These are phyloP conservation scores for Durotheca rogersii DNA, from an alignment of 495 filamentous ascomycete genomes.

Conservation along the genomic window DNA sequence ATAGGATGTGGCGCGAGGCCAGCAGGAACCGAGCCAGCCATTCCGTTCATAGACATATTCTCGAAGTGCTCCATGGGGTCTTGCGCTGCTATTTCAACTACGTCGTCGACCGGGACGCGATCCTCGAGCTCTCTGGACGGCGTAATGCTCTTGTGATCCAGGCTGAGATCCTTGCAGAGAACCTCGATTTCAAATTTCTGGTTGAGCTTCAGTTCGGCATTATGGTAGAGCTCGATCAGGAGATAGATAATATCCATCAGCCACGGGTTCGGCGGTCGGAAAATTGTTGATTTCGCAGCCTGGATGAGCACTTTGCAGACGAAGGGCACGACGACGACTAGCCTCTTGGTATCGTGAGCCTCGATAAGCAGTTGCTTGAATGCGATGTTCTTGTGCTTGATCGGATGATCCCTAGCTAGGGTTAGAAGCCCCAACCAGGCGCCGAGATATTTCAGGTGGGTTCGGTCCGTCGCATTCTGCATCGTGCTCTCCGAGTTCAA, in stretches of 20 bases:
- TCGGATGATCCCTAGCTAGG: conserved; percentile 89
- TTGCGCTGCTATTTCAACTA: conserved; percentile 46
- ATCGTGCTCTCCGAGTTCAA: conserved; percentile 86
- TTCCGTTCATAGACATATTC: conserved; percentile 69
- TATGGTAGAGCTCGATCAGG: conserved; percentile 87
- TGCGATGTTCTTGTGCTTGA: conserved; percentile 94
- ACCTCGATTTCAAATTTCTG: conserved; percentile 98
- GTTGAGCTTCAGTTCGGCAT: conserved; percentile 89
- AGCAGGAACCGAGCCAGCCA: conserved; percentile 65
- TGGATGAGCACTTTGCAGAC: conserved; percentile 91
- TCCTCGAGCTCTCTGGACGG: conserved; percentile 78
- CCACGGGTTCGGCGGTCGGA: conserved; percentile 95
- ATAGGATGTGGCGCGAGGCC: conserved; percentile 73
- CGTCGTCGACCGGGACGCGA: conserved; percentile 66
- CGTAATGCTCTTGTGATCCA: conserved; percentile 84
- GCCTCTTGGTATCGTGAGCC: conserved; percentile 82
- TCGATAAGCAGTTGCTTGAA: conserved; percentile 95
- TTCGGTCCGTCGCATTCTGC: conserved; percentile 74
- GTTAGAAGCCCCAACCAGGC: conserved; percentile 93
- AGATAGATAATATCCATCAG: conserved; percentile 88
- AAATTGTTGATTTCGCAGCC: conserved; percentile 80
- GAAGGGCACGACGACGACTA: conserved; percentile 91
- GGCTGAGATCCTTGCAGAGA: conserved; percentile 83
- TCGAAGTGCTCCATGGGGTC: conserved; percentile 70
- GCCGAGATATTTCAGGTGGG: conserved; percentile 86